These are phyloP conservation scores for Saccharomycopsis selenospora DNA, from an alignment of 805 yeast species.

Conservation along the genomic window DNA sequence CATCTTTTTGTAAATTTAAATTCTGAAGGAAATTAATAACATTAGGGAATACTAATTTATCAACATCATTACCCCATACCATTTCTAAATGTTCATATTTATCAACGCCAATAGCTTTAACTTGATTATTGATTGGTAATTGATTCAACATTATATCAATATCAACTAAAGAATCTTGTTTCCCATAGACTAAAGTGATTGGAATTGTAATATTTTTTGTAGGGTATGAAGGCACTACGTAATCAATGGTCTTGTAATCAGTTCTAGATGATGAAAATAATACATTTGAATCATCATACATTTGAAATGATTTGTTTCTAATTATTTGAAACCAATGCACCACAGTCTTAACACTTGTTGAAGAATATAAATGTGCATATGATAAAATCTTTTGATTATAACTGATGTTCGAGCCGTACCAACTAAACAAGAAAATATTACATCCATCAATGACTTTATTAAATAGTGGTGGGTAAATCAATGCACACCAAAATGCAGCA, in stretches of 20 bases:
- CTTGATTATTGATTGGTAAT: constrained; percentile 43
- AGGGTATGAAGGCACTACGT: constrained; percentile 48
- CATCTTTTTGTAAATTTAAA: not conserved
- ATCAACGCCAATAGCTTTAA: constrained; percentile 48
- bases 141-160: constrained; percentile 65
- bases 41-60: constrained; percentile 36
- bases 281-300: constrained; percentile 55
- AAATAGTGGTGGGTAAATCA: constrained; percentile 72
- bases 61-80: constrained; percentile 75
- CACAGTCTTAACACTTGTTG: constrained; percentile 84
- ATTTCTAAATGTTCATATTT: constrained; percentile 88
- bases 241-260: constrained; percentile 35
- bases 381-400: constrained; percentile 68
- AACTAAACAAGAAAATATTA: constrained; percentile 62
- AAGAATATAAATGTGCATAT: constrained; percentile 82
- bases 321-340: constrained; percentile 98
- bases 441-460: constrained; percentile 64
- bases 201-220: constrained; percentile 64
- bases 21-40: constrained; percentile 32
- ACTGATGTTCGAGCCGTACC: constrained; percentile 70
- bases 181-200: constrained; percentile 73
- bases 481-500: constrained; percentile 64
- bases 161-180: constrained; percentile 76
- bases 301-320: constrained; percentile 66
- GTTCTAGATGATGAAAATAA: constrained; percentile 25